A percentile compares a stretch with the other conserved stretches of the same genome.
Conservation (phyloP, 2,329 filamentous ascomycete species). For the Fusarium sp. region DNA sequence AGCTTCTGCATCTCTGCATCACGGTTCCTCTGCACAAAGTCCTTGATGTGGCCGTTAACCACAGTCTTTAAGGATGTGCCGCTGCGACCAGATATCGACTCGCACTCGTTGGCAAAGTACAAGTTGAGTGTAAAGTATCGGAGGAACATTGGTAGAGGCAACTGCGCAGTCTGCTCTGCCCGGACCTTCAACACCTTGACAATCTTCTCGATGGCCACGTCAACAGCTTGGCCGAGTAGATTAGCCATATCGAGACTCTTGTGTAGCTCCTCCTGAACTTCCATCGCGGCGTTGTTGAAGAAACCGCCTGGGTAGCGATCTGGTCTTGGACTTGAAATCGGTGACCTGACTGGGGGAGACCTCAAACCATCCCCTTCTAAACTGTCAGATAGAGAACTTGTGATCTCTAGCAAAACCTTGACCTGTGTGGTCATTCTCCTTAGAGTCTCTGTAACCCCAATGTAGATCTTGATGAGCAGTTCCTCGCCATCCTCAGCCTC, state of each 20-base stretch:
- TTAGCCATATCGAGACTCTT: constrained; percentile 81
- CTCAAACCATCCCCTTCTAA: constrained; percentile 54
- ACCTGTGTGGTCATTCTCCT: constrained; percentile 89
- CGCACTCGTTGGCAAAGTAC: constrained; percentile 87
- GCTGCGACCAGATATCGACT: constrained; percentile 83
- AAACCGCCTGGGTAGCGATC: constrained; percentile 43
- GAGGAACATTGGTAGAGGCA: constrained; percentile 78
- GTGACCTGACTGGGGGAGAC: constrained; percentile 63
- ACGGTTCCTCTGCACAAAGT: constrained; percentile 79
- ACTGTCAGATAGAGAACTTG: constrained; percentile 74
- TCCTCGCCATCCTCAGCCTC: constrained; percentile 87
- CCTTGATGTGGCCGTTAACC: constrained; percentile 84
- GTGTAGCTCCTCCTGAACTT: constrained; percentile 80
- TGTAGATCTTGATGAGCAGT: constrained; percentile 85
- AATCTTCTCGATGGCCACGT: constrained; percentile 82
- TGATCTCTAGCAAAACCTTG: constrained; percentile 94
- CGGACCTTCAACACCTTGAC: constrained; percentile 82
- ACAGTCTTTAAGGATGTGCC: constrained; percentile 81
- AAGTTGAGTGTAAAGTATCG: constrained; percentile 86
- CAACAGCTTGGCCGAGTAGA: constrained; percentile 82
- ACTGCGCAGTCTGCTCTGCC: constrained; percentile 76
- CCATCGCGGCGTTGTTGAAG: constrained; percentile 49
- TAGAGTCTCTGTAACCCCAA: constrained; percentile 87
- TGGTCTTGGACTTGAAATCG: constrained; percentile 63
- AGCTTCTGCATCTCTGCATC: constrained; percentile 80